These are phyloP conservation scores for Tubosaeta brunneosetosa DNA, from an alignment of 768 basidiomycete species.

Conservation along the genomic window DNA sequence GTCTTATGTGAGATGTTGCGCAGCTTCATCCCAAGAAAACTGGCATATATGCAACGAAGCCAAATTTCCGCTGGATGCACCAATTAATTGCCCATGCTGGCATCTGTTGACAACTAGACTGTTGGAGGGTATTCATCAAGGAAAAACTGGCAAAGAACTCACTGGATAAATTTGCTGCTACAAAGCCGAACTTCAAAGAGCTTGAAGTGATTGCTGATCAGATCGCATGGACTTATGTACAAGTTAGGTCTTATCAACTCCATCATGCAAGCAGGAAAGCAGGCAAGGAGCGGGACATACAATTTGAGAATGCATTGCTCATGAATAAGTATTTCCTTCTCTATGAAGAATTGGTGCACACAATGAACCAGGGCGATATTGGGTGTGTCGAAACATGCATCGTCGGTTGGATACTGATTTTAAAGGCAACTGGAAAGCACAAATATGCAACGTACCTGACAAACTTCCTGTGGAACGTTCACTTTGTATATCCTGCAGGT, in stretches of 20 bases:
- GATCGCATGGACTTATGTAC: too few species aligned
- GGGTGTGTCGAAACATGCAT: conserved; percentile 26
- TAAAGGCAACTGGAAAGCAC: conserved; percentile 31
- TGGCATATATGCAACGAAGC: conserved; percentile 15
- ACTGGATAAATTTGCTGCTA: conserved; percentile 14
- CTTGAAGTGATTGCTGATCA: conserved; percentile 7
- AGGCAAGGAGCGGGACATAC: too few species aligned
- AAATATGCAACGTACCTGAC: conserved; percentile 31
- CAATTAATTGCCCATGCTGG: conserved; percentile 31
- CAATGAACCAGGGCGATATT: conserved; percentile 33
- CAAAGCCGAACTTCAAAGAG: conserved; percentile 17
- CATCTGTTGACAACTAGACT: conserved; percentile 23
- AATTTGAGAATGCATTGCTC: conserved; percentile 32
- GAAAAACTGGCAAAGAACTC: neutral
- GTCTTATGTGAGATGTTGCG: conserved; percentile 19
- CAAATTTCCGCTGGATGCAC: conserved; percentile 35
- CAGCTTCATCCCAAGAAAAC: conserved; percentile 14
- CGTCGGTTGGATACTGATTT: conserved; percentile 24
- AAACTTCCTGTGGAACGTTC: conserved; percentile 12
- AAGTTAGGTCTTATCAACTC: neutral
- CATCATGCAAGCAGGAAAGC: neutral
- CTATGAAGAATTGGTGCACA: conserved; percentile 37
- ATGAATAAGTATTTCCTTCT: conserved; percentile 33
- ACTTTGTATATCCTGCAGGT: neutral
- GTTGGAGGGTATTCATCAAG: conserved; percentile 20